Conservation (phyloP, 441 rosid species). For the Corymbia citriodora region DNA sequence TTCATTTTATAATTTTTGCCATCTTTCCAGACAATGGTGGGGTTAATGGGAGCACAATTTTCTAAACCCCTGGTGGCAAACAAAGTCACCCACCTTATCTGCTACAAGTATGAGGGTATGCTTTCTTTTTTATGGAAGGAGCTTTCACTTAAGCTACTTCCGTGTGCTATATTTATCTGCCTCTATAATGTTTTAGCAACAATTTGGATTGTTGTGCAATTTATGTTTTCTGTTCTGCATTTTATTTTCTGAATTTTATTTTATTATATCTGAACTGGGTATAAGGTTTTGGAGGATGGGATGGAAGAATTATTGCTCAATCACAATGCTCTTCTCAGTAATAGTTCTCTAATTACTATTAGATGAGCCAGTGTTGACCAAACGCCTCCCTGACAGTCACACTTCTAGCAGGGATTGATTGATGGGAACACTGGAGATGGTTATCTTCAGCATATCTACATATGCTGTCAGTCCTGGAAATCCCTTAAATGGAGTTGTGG, state of each 20-base stretch:
- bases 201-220: neutral
- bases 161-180: neutral
- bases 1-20: neutral
- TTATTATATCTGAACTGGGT: neutral
- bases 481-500: neutral
- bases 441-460: neutral
- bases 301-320: neutral
- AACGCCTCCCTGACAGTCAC: neutral
- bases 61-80: conserved; percentile 89
- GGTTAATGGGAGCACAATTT: conserved; percentile 88
- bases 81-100: conserved; percentile 86
- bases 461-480: neutral
- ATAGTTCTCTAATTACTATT: neutral
- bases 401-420: neutral
- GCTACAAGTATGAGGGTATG: conserved; percentile 94
- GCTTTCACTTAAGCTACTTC: neutral
- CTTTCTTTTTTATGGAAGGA: neutral
- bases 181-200: neutral
- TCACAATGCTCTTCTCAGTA: neutral
- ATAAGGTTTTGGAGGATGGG: neutral
- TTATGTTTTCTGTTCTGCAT: neutral
- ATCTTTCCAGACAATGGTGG: conserved; percentile 79
- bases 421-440: neutral
- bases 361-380: neutral
- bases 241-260: neutral